These are phyloP conservation scores for Pythium dissotocum DNA, from an alignment of 352 stramenopile genomes.

Conservation along the genomic window DNA sequence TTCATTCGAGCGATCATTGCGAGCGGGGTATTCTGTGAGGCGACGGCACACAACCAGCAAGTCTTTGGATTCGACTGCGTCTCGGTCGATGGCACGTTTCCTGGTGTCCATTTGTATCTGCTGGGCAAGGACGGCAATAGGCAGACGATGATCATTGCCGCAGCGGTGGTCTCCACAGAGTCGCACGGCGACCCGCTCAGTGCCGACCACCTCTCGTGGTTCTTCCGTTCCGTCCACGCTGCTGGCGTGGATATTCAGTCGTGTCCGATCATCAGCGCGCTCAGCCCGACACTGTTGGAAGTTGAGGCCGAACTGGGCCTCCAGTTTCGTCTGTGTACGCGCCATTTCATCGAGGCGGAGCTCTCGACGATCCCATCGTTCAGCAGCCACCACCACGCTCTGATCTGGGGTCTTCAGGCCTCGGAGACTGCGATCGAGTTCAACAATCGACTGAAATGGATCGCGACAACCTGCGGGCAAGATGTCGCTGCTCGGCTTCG, in stretches of 20 bases:
- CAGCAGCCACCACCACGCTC: constrained; percentile 46
- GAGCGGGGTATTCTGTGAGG: constrained; percentile 44
- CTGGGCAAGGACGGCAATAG: constrained; percentile 58
- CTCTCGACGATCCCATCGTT: constrained; percentile 41
- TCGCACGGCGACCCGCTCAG: constrained; percentile 27
- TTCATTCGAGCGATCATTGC: constrained; percentile 51
- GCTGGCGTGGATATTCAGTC: constrained; percentile 45
- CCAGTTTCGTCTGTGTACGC: constrained; percentile 52
- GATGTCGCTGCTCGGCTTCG: constrained; percentile 41
- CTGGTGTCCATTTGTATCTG: constrained; percentile 49
- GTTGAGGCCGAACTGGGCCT: constrained; percentile 44
- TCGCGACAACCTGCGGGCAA: constrained; percentile 44
- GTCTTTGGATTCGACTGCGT: constrained; percentile 54
- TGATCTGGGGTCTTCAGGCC: constrained; percentile 53
- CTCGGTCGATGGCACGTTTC: constrained; percentile 36
- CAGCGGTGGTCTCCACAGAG: constrained; percentile 31
- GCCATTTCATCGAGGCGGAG: constrained; percentile 55
- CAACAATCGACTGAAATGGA: constrained; percentile 55
- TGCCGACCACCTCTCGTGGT: constrained; percentile 53
- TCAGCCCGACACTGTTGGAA: constrained; percentile 36
- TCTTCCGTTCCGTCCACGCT: constrained; percentile 39
- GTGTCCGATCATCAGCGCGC: constrained; percentile 44
- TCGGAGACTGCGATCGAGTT: constrained; percentile 48
- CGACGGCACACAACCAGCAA: constrained; percentile 50
- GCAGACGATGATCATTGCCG: constrained; percentile 41